A percentile compares a stretch with the other conserved stretches of the same genome.
These are phyloP conservation scores for Samsoniella hepiali DNA, from an alignment of 2,329 filamentous ascomycete species.

Conservation along the genomic window DNA sequence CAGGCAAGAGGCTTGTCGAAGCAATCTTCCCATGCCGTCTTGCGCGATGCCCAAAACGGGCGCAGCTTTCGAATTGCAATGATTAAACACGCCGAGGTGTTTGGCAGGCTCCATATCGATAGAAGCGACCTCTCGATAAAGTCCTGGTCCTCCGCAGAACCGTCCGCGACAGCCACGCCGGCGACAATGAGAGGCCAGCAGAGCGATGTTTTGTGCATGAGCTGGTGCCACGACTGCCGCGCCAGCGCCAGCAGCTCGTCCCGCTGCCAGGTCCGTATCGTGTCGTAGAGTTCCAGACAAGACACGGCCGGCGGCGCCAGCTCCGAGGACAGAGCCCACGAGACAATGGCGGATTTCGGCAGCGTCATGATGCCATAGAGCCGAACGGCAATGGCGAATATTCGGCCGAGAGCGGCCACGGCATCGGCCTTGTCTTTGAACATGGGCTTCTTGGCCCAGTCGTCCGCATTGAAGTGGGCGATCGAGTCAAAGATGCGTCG, in stretches of 20 bases:
- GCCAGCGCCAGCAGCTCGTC: background rate
- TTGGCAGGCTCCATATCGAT: background rate
- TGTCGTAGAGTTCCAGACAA: background rate
- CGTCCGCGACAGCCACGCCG: background rate
- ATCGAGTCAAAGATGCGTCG: constrained; percentile 1
- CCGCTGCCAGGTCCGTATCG: background rate
- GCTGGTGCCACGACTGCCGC: constrained; percentile 1
- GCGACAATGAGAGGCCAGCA: constrained; percentile 13
- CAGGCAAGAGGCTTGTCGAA: background rate
- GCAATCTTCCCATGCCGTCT: constrained; percentile 10
- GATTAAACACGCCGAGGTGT: background rate
- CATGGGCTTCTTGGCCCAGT: background rate
- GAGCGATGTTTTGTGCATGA: background rate
- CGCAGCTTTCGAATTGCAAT: background rate
- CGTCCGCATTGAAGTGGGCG: background rate
- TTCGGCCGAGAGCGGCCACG: background rate
- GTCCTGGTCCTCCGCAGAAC: background rate
- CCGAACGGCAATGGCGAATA: background rate
- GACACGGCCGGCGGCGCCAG: background rate
- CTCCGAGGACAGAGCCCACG: background rate
- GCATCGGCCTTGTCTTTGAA: background rate
- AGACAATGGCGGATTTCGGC: background rate
- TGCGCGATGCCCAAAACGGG: background rate
- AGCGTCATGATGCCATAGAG: constrained; percentile 8
- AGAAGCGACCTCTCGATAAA: constrained; percentile 5